Conservation (phyloP, 2,329 filamentous ascomycete species). For the Chaetomium olivaceum region DNA sequence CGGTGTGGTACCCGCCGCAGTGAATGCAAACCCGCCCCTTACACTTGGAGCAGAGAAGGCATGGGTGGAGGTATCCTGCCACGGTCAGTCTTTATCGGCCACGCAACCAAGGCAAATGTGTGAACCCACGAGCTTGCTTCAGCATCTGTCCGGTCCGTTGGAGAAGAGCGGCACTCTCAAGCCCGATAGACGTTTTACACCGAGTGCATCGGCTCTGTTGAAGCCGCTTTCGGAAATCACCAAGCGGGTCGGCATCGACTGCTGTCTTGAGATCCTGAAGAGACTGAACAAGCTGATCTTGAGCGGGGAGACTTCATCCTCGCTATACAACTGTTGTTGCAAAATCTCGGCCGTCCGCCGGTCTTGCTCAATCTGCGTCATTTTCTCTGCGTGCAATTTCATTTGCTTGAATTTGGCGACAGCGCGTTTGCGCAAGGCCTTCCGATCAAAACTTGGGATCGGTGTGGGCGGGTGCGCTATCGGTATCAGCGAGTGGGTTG, state of each 20-base stretch:
- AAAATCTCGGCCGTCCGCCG: not conserved
- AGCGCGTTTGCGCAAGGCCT: not conserved
- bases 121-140: not conserved
- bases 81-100: slow-evolving; percentile 10
- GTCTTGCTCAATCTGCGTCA: not conserved
- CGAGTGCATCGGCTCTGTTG: not conserved
- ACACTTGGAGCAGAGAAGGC: slow-evolving; percentile 24
- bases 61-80: slow-evolving; percentile 25
- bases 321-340: not conserved
- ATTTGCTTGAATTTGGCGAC: not conserved
- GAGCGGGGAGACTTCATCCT: not conserved
- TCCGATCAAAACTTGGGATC: not conserved
- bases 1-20: not conserved
- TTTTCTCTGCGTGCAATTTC: not conserved
- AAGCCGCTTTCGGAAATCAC: slow-evolving; percentile 1
- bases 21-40: slow-evolving; percentile 23
- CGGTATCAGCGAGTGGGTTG: not conserved
- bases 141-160: slow-evolving; percentile 12
- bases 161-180: not conserved
- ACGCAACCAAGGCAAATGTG: not conserved
- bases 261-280: not conserved
- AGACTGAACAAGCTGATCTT: not conserved
- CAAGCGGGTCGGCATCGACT: not conserved
- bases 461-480: not conserved
- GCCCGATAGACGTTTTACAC: slow-evolving; percentile 7